Evolutionary conservation across 2,329 filamentous ascomycete genomes (phyloP).

Genomic region (Aspergillus fumigatiaffinis): DNA sequence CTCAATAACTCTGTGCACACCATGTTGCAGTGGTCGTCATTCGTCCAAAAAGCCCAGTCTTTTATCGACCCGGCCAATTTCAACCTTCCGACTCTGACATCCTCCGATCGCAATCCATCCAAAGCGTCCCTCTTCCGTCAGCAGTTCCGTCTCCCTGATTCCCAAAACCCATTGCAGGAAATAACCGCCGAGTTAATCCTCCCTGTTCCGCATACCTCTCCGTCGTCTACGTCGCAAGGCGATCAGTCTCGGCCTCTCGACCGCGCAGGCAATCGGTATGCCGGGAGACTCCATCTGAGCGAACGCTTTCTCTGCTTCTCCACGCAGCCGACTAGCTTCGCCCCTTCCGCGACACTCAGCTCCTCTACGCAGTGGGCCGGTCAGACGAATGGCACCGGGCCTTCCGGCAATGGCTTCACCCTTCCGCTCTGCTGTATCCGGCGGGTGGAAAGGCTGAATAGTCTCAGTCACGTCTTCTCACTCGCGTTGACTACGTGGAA

Average conservation of each 20-base stretch:
- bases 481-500: constrained; percentile 96
- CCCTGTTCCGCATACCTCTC: constrained; percentile 60
- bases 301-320: constrained; percentile 97
- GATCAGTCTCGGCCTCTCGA: constrained; percentile 56
- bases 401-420: constrained; percentile 92
- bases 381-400: constrained; percentile 87
- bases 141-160: constrained; percentile 91
- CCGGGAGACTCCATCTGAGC: constrained; percentile 87
- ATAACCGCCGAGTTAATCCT: constrained; percentile 95
- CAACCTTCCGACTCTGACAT: constrained; percentile 66
- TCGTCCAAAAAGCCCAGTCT: constrained; percentile 94
- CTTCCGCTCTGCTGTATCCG: constrained; percentile 88
- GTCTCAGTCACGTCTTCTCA: constrained; percentile 86
- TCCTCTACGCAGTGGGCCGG: constrained; percentile 83
- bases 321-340: constrained; percentile 83
- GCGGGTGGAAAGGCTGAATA: constrained; percentile 87
- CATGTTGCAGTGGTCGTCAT: constrained; percentile 67
- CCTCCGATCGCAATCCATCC: constrained; percentile 75
- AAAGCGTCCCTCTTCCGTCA: constrained; percentile 91
- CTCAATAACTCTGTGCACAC: constrained; percentile 7
- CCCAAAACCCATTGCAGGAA: constrained; percentile 90
- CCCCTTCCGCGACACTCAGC: constrained; percentile 71
- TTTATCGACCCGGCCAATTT: constrained; percentile 86
- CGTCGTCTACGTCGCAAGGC: constrained; percentile 51
- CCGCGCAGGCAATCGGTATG: constrained; percentile 75